Evolutionary conservation across 345 rosid genomes (phyloP).

Genomic region (Melastoma malabathricum): DNA sequence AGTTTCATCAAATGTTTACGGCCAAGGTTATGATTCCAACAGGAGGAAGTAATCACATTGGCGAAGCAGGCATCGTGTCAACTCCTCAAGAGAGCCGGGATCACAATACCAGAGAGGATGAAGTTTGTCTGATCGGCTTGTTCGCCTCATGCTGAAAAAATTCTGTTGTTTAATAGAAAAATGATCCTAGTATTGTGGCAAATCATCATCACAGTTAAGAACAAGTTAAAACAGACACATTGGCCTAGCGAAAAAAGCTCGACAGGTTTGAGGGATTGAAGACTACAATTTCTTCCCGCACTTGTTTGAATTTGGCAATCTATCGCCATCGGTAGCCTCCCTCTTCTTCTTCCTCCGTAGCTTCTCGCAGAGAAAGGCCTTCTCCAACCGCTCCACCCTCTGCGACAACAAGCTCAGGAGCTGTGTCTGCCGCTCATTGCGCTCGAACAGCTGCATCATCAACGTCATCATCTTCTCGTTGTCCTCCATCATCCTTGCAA

Average conservation of each 20-base stretch:
- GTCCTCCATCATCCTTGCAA: constrained; percentile 44
- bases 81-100: constrained; percentile 39
- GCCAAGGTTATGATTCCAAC: neutral
- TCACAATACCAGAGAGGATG: constrained; percentile 36
- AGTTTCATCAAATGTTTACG: no score
- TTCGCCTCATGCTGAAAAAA: no score
- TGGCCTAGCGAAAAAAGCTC: no score
- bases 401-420: constrained; percentile 26
- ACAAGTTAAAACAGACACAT: no score
- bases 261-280: no score
- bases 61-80: constrained; percentile 36
- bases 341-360: constrained; percentile 29
- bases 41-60: constrained; percentile 15
- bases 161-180: no score
- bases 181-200: no score
- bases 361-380: constrained; percentile 30
- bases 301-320: no score
- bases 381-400: constrained; percentile 49
- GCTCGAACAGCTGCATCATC: constrained; percentile 35
- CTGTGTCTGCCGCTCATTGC: constrained; percentile 33
- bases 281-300: no score
- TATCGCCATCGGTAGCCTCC: neutral
- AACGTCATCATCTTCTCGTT: constrained; percentile 42
- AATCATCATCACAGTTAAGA: no score
- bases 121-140: constrained; percentile 18